Evolutionary conservation across 2,329 filamentous ascomycete species (phyloP).

Genomic region (Cadophora gregata): DNA sequence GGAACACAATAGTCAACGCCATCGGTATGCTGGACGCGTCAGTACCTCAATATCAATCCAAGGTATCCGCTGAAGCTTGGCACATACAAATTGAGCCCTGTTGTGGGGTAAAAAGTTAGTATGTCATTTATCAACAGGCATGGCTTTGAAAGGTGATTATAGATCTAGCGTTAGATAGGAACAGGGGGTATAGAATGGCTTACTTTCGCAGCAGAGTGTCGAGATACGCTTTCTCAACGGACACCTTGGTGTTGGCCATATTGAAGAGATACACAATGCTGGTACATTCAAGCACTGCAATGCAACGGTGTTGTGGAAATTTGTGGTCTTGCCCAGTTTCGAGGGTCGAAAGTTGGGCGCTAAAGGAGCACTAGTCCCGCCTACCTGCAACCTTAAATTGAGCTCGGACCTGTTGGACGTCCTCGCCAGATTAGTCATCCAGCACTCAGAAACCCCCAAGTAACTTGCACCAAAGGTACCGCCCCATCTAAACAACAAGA

Average conservation of each 20-base stretch:
- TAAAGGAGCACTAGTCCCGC: neutral
- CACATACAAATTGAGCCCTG: constrained; percentile 57
- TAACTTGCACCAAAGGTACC: no score
- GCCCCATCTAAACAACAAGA: no score
- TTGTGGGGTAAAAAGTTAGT: constrained; percentile 33
- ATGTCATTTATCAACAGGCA: constrained; percentile 10
- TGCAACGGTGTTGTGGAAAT: constrained; percentile 17
- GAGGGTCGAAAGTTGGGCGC: neutral
- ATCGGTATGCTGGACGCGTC: constrained; percentile 47
- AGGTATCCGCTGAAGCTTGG: constrained; percentile 8
- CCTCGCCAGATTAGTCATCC: neutral
- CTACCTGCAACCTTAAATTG: constrained; percentile 8
- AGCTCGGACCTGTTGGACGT: neutral
- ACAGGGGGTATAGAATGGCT: constrained; percentile 38
- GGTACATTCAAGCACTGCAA: constrained; percentile 35
- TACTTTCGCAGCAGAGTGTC: constrained; percentile 67
- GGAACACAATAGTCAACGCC: constrained; percentile 46
- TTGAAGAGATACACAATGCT: constrained; percentile 24
- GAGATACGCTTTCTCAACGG: constrained; percentile 65
- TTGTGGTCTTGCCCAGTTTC: neutral
- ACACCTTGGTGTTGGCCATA: constrained; percentile 51
- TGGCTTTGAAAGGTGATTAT: constrained; percentile 4
- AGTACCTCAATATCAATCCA: constrained; percentile 4
- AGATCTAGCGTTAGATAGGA: constrained; percentile 7
- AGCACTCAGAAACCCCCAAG: no score